A percentile compares a stretch with the other conserved stretches of the same genome.
Evolutionary conservation across 2,329 filamentous ascomycete species (phyloP).

Genomic region (Microthyrium microscopicum): DNA sequence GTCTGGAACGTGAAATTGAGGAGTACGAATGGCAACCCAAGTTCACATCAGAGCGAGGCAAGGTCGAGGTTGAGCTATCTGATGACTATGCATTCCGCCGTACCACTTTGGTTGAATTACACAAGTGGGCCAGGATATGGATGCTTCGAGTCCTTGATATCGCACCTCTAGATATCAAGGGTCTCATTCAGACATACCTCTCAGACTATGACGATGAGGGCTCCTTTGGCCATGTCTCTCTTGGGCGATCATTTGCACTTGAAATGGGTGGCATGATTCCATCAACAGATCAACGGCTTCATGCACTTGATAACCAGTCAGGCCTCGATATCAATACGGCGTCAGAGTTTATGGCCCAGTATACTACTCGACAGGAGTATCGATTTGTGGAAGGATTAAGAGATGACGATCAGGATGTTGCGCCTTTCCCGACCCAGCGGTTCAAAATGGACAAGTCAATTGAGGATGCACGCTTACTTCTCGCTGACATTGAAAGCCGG

Average conservation of each 20-base stretch:
- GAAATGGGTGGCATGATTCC: conserved; percentile 85
- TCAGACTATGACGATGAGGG: conserved; percentile 89
- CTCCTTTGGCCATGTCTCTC: conserved; percentile 75
- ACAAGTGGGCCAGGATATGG: conserved; percentile 65
- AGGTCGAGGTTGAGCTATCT: conserved; percentile 76
- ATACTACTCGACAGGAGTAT: conserved; percentile 92
- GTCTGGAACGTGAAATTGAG: conserved; percentile 84
- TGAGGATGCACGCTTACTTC: conserved; percentile 35
- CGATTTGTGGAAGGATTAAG: conserved; percentile 65
- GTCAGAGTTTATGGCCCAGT: conserved; percentile 92
- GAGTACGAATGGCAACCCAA: conserved; percentile 75
- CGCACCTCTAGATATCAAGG: conserved; percentile 86
- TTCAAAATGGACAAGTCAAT: conserved; percentile 25
- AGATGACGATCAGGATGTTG: conserved; percentile 49
- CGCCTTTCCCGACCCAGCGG: conserved; percentile 18
- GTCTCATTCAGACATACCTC: conserved; percentile 79
- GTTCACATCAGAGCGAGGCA: conserved; percentile 60
- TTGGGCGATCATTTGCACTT: conserved; percentile 84
- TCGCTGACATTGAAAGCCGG: conserved; percentile 57
- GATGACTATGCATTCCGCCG: conserved; percentile 78
- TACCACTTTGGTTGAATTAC: conserved; percentile 60
- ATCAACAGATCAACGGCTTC: conserved; percentile 67
- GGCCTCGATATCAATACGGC: conserved; percentile 71
- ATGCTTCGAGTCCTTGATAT: conserved; percentile 64
- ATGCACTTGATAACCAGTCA: conserved; percentile 58